Evolutionary conservation across 2,329 filamentous ascomycete species (phyloP), one percentile per base, ranked within the genome.

Genomic region (Fusarium camptoceras): DNA sequence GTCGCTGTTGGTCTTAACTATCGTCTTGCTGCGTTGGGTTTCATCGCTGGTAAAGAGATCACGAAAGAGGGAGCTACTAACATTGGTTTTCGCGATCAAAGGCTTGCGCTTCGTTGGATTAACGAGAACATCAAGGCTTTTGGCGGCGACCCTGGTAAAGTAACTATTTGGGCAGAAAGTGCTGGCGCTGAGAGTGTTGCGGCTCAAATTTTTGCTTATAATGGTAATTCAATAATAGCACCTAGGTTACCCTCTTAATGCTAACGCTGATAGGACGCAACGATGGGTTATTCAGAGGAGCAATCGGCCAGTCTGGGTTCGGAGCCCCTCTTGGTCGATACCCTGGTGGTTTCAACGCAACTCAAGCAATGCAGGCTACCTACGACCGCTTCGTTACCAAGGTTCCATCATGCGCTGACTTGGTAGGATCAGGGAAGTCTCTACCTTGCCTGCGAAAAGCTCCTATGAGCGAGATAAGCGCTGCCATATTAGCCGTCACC

Each of bases 111-210:
- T 5, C 75, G 77, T 18, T 86, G 84, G 84, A 73, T 86, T 54
- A 81, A 83, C 46, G 83, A 82, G 66, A 86, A 82, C 60, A 83
- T 85, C 37, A 75, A 68, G 10, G 75, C 77, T 5, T 86, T 85
- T 55, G 83, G 83, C 22, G 84, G 83, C 8, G 80, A 84, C 39
- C 77, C 81, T 15, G 59, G 71, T 4, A 81, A 84, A 54, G 83
- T 86, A n/a, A 85, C 83, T 2, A 78, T 87, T 39, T 86, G 81
- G 76, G 86, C 83, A 34, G 83, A 87, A 72, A 85, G 81, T 20
- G 84, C 85, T 2, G 85, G 85, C 3, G 84, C 62, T 0, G 67
- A 70, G 39, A 70, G 67, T 44, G 28, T 70, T 6, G 59, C 56
- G 11, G 62, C 67, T 4, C 66, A 70, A 16, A 28, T 70, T 3